Evolutionary conservation across 164 flowering plant species (phyloP).

Genomic region (Dillenia turbinata): DNA sequence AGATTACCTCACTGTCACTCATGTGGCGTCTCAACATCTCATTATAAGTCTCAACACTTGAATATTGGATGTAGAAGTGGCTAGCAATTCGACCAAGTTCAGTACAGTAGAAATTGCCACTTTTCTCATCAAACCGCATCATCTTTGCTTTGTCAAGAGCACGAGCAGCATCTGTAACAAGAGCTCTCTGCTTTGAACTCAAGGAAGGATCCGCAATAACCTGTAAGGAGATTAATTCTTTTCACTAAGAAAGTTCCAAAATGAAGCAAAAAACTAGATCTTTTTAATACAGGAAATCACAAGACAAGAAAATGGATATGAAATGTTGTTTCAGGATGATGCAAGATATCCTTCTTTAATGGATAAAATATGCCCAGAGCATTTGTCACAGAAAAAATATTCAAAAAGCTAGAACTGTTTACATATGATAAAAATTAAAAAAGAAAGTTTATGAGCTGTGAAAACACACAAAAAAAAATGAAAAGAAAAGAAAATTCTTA

Average conservation of each 20-base stretch:
- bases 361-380: too few species aligned
- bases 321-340: too few species aligned
- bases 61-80: constrained; percentile 94
- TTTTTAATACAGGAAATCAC: too few species aligned
- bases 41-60: constrained; percentile 97
- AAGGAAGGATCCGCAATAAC: constrained; percentile 91
- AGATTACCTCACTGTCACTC: constrained; percentile 91
- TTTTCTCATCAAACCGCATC: constrained; percentile 99
- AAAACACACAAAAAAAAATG: too few species aligned
- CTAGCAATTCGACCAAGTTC: constrained; percentile 99
- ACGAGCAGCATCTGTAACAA: constrained; percentile 94
- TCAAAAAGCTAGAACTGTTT: too few species aligned
- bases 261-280: neutral
- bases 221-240: constrained; percentile 27
- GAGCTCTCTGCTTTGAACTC: constrained; percentile 79
- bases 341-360: too few species aligned
- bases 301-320: too few species aligned
- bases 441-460: too few species aligned
- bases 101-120: constrained; percentile 97
- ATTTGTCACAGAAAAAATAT: too few species aligned
- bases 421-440: too few species aligned
- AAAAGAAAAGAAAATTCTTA: too few species aligned
- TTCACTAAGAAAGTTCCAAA: too few species aligned
- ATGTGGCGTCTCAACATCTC: constrained; percentile 92
- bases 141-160: constrained; percentile 96